Conservation (phyloP, 441 rosid genomes). For the Cnidoscolus chayamansa region DNA sequence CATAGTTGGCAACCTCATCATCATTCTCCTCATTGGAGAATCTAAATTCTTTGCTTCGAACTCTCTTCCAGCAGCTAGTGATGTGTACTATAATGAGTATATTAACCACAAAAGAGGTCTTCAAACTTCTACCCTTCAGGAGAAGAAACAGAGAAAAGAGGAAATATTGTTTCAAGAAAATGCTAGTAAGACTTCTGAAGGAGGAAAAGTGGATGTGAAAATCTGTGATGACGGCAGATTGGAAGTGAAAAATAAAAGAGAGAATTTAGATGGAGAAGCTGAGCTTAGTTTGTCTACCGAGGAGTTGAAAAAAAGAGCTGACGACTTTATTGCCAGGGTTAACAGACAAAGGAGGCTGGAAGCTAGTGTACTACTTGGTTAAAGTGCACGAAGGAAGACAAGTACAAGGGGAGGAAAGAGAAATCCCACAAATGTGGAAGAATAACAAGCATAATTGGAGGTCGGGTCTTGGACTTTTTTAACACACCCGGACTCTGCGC, state of each 20-base stretch:
- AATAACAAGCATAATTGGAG: too few relatives aligned
- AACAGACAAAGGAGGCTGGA: conserved; percentile 53
- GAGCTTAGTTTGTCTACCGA: conserved; percentile 36
- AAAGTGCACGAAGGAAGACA: not conserved
- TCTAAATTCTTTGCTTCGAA: conserved; percentile 31
- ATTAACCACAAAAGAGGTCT: conserved; percentile 26
- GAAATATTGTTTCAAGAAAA: conserved; percentile 15
- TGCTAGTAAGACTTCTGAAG: conserved; percentile 8
- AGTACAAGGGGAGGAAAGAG: not conserved
- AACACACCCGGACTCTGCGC: too few relatives aligned
- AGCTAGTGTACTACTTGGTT: conserved; percentile 26
- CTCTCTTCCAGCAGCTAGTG: conserved; percentile 17
- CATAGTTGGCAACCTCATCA: conserved; percentile 49
- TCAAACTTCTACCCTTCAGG: conserved; percentile 20
- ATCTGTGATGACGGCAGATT: conserved; percentile 4
- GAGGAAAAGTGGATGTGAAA: conserved; percentile 3
- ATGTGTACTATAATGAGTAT: conserved; percentile 41
- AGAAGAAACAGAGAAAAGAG: conserved; percentile 15
- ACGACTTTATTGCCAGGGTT: conserved; percentile 58
- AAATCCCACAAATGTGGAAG: not conserved
- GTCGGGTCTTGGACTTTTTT: too few relatives aligned
- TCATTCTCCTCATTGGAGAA: conserved; percentile 46
- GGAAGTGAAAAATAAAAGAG: conserved; percentile 15
- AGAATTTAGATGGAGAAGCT: conserved; percentile 25
- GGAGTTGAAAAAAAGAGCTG: conserved; percentile 49